Evolutionary conservation across 1,139 yeast genomes (phyloP), one percentile per base, ranked within the genome.

Genomic region (Blastobotrys aristatus): DNA sequence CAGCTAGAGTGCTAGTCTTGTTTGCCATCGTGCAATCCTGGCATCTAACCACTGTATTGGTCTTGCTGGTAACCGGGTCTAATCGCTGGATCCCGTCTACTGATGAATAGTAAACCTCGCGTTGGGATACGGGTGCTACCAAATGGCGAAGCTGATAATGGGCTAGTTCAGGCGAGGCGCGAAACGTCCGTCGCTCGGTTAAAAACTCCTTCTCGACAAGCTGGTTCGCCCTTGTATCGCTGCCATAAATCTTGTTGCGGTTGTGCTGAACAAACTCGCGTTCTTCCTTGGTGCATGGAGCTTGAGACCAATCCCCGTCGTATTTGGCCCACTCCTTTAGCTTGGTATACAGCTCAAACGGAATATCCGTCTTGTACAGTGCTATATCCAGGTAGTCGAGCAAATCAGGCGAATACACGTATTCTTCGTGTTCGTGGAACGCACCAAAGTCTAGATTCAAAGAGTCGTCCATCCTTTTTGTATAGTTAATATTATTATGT

Each of bases 141-240:
- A 78, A 64, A 53, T 77, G 76, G 17, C 84, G 64, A 31, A 79
- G 65, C 60, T 79, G 84, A 61, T 78, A 77, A 63, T 80, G 84
- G 24, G 77, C 73, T 14, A 78, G 67, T 53, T 71, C 74, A 14
- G 80, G 75, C 48, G 71, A 72, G 16, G 80, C 26, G 14, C 20
- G 24, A 4, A n/a, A n/a, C n/a, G n/a, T n/a, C n/a, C n/a, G n/a
- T n/a, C n/a, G n/a, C n/a, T n/a, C n/a, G n/a, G n/a, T n/a, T 35
- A 2, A 21, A 18, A 35, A 68, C 46, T 62, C n/a, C n/a, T n/a
- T n/a, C 62, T 43, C 74, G 66, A 62, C 66, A 75, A 54, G 74
- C 77, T 32, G 2, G 4, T 17, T 3, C 3, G n/a, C n/a, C n/a
- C n/a, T n/a, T n/a, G n/a, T n/a, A n/a, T n/a, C n/a, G n/a, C n/a